These are phyloP conservation scores for Cladosporium colombiae DNA, from an alignment of 2,329 filamentous ascomycete species.

Conservation along the genomic window DNA sequence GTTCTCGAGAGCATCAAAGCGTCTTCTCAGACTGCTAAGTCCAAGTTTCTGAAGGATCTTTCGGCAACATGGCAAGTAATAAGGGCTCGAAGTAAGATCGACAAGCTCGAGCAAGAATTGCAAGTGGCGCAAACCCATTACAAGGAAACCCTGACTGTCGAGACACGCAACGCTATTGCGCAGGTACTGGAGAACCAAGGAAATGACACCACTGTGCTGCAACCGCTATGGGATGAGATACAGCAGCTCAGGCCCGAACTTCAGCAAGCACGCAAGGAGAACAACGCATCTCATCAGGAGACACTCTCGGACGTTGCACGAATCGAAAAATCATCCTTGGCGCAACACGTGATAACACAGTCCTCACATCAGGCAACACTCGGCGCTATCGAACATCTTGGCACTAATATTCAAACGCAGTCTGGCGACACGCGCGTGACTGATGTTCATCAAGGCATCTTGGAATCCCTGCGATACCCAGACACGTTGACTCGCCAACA, in stretches of 20 bases:
- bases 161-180: neutral
- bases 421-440: neutral
- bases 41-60: neutral
- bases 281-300: neutral
- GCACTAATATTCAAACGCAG: neutral
- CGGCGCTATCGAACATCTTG: neutral
- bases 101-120: neutral
- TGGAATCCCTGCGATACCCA: neutral
- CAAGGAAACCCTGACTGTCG: neutral
- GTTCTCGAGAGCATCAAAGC: neutral
- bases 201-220: neutral
- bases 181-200: neutral
- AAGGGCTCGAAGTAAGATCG: neutral
- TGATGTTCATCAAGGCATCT: neutral
- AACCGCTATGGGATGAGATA: neutral
- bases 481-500: neutral
- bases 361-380: neutral
- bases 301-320: neutral
- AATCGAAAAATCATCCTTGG: neutral
- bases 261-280: neutral
- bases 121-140: neutral
- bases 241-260: neutral
- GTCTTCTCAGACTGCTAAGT: neutral
- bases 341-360: neutral
- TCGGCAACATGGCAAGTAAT: neutral